phyloP scores from a whole-genome alignment of 2,329 filamentous ascomycete genomes.

The Talaromyces pinophilus region DNA sequence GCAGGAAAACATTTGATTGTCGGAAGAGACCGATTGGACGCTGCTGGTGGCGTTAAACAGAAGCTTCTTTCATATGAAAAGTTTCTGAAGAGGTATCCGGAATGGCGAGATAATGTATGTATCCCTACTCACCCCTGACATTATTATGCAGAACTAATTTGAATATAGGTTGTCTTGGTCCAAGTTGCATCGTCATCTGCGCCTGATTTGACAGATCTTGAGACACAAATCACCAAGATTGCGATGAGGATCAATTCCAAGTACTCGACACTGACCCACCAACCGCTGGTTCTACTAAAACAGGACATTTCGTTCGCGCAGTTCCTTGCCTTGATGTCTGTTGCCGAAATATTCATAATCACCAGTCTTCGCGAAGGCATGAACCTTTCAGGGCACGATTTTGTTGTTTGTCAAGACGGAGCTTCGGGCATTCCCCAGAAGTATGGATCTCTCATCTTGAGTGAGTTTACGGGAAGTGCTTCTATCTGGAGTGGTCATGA shows the following conservation, averaged over 20 bases:
- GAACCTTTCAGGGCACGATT: constrained; percentile 94
- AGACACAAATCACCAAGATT: constrained; percentile 85
- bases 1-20: constrained; percentile 86
- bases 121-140: not conserved
- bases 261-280: constrained; percentile 85
- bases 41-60: constrained; percentile 85
- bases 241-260: constrained; percentile 88
- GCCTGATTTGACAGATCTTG: constrained; percentile 79
- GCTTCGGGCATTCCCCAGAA: constrained; percentile 65
- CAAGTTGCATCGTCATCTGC: constrained; percentile 82
- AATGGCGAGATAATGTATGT: constrained; percentile 72
- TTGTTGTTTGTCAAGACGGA: constrained; percentile 87
- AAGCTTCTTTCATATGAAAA: constrained; percentile 88
- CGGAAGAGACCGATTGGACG: constrained; percentile 88
- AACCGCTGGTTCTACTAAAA: constrained; percentile 86
- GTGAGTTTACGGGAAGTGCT: constrained; percentile 90
- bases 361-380: constrained; percentile 93
- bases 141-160: not conserved
- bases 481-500: constrained; percentile 78
- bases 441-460: constrained; percentile 83
- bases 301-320: constrained; percentile 92
- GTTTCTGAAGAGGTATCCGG: constrained; percentile 86
- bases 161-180: constrained; percentile 71
- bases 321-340: constrained; percentile 84
- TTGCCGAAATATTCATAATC: constrained; percentile 88